Conservation (phyloP, 345 rosid genomes). For the Eucalyptus globulus region DNA sequence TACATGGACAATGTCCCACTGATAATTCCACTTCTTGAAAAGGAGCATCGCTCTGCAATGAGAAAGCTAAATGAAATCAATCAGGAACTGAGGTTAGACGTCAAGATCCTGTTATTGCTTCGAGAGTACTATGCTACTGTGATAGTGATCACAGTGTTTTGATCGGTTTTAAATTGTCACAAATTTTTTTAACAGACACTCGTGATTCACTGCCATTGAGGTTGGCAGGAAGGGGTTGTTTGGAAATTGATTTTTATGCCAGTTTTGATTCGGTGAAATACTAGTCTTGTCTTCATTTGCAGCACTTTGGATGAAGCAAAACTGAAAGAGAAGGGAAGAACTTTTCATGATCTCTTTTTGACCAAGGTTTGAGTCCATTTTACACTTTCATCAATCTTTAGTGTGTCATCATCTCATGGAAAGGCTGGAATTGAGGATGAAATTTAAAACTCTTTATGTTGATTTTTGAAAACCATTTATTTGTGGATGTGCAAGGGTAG, state of each 20-base stretch:
- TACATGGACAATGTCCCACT: conserved; percentile 83
- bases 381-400: neutral
- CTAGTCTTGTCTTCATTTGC: conserved; percentile 10
- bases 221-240: neutral
- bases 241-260: neutral
- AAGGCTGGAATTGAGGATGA: neutral
- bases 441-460: neutral
- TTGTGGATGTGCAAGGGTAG: neutral
- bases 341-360: conserved; percentile 79
- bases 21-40: conserved; percentile 88
- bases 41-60: conserved; percentile 57
- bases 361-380: conserved; percentile 47
- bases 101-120: conserved; percentile 2
- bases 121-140: neutral
- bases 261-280: neutral
- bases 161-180: neutral
- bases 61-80: conserved; percentile 61
- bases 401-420: neutral
- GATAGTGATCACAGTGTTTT: neutral
- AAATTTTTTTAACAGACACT: neutral
- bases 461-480: neutral
- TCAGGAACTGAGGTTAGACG: conserved; percentile 63
- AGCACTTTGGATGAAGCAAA: conserved; percentile 85
- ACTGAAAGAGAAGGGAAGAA: conserved; percentile 84
- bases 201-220: neutral